Base-by-base conservation (phyloP, 257 asterid species). In the Gentiana macrophylla region DNA sequence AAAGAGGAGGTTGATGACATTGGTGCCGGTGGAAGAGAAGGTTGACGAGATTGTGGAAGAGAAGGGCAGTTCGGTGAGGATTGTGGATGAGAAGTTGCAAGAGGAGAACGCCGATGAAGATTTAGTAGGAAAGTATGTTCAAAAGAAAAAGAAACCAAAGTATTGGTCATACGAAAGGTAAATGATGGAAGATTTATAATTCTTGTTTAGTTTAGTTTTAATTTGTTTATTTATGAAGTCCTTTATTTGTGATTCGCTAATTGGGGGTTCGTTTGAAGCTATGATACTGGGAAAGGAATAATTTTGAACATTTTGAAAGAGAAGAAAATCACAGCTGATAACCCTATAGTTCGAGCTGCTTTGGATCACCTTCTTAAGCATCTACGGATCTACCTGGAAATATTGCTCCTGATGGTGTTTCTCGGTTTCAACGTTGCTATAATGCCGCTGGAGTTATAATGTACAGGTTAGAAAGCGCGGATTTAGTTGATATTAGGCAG, bases 341-440 rank as follows among this genome's bases (percentile, higher is more conserved):
- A 59, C 37, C 65, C 65, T 8, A 47, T 66, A 15, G 24, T 24
- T 24, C 56, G 70, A 37, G 60, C 60, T 66, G 65, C 65, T 36
- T 38, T 66, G 33, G 9, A 66, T 58, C 10, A 66, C 70, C 52
- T 66, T 45, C 46, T 66, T 32, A 65, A 66, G 58, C 70, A 66
- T 51, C 70, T 66, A 24, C 70, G 70, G 70, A 66, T 46, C 58
- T 66, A 59, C 70, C 70, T 1, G 70, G 70, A 37, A 59, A 61
- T 33, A 12, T 66, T 15, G 65, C 65, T 0, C 70, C 70, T 6
- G 70, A 66, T 46, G 70, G 70, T 13, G 37, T 37, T 47, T 59
- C 70, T 44, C 70, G 70, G 2, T 66, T 66, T 46, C 70, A 66
- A 35, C 55, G 70, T 3, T 59, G 70, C 54, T 59, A 66, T 34